A percentile compares a stretch with the other conserved stretches of the same genome.
phyloP scores from a whole-genome alignment of 768 basidiomycete genomes.

The Hortiboletus campestris region DNA sequence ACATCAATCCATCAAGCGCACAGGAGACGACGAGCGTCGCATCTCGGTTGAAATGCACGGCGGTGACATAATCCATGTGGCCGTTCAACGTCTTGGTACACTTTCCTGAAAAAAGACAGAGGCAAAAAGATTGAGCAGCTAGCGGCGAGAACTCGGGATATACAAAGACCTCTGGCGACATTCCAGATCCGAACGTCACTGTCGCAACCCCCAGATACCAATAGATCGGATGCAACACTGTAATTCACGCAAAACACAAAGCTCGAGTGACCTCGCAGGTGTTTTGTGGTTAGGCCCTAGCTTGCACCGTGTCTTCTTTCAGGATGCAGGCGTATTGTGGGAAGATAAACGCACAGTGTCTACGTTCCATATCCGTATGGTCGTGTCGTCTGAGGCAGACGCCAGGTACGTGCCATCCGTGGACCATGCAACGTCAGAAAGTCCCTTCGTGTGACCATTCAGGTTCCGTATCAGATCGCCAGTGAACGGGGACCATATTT shows the following conservation, averaged over 20 bases:
- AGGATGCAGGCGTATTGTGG: background rate
- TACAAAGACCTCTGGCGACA: constrained; percentile 60
- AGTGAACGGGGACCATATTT: constrained; percentile 81
- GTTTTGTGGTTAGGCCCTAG: constrained; percentile 69
- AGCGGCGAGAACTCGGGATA: background rate
- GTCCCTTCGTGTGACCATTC: constrained; percentile 73
- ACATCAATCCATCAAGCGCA: constrained; percentile 93
- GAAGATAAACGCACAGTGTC: constrained; percentile 55
- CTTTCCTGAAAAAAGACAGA: constrained; percentile 60
- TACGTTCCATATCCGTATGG: constrained; percentile 86
- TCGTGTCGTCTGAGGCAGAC: constrained; percentile 90
- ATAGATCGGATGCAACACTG: constrained; percentile 80
- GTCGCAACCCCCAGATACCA: constrained; percentile 92
- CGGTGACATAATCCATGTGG: constrained; percentile 92
- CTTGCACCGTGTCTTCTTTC: constrained; percentile 1
- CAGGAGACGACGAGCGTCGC: constrained; percentile 90
- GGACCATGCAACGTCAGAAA: constrained; percentile 90
- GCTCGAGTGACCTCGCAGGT: constrained; percentile 78
- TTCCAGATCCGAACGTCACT: constrained; percentile 95
- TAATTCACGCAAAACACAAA: constrained; percentile 93
- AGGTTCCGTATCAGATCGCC: constrained; percentile 75
- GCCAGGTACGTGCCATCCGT: constrained; percentile 79
- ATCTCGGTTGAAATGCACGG: constrained; percentile 91
- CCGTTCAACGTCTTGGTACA: constrained; percentile 86
- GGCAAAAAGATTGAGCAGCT: no score